Evolutionary conservation across 129 eudicot species (phyloP), one percentile per base, ranked within the genome.

Genomic region (Flaveria bidentis): DNA sequence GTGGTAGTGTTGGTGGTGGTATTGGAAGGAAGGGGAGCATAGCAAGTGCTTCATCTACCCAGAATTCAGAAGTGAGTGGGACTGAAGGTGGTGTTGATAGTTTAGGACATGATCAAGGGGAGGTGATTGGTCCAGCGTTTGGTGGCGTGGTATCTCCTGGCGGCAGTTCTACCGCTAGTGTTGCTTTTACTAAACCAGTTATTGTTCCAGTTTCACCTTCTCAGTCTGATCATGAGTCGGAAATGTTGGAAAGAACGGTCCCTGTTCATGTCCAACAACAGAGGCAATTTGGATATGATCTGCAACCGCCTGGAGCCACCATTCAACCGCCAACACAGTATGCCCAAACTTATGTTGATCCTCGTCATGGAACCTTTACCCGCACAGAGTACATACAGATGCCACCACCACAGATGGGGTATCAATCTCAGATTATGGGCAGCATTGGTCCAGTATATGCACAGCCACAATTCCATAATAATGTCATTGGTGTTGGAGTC

Each of bases 61-160:
- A 90, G 57, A 90, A 81, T 76, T 90, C 93, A 0, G 98, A 90
- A 47, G 41, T 83, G 57, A 87, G 95, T 76, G 92, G 88, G 72
- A 63, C 85, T 6, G 96, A 90, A 20, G 88, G 85, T 15, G 87
- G 82, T 41, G 72, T 20, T 52, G 96, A 92, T 70, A 78, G 80
- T 69, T 15, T 60, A 28, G 75, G 80, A 56, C 90, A 75, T 65
- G 85, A 87, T 60, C 89, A 79, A 23, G 87, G 81, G 74, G 90
- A 90, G 74, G 85, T 84, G 83, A 70, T 53, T 64, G 84, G 92
- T 17, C 73, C 73, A 2, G 71, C 80, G 61, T 71, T 86, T 52
- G 75, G 79, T 33, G 82, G 80, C 17, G 66, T 72, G 41, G 71
- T 84, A 17, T 87, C 96, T 9, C 93, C 88, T 17, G 76, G 50